Evolutionary conservation across 179 eudicot genomes (phyloP).

Genomic region (Carnegiea gigantea): DNA sequence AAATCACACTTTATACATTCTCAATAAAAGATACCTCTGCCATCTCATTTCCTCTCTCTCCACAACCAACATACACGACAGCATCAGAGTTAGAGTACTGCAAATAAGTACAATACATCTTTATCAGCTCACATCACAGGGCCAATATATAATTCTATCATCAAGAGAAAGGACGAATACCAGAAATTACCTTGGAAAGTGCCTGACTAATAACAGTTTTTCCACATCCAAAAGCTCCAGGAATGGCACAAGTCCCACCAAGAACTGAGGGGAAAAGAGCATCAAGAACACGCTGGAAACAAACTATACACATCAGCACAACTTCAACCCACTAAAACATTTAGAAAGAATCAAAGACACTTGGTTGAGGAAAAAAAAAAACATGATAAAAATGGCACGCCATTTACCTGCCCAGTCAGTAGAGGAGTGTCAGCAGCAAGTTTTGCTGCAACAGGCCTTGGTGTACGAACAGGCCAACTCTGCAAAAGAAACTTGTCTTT

Average conservation of each 20-base stretch:
- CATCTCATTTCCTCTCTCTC: conserved; percentile 99
- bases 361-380: not conserved
- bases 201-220: conserved; percentile 99
- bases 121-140: conserved; percentile 10
- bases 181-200: conserved; percentile 76
- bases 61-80: conserved; percentile 98
- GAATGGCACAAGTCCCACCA: conserved; percentile 99
- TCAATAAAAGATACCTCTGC: conserved; percentile 71
- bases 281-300: conserved; percentile 91
- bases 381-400: conserved; percentile 1
- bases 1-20: not conserved
- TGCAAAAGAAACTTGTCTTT: conserved; percentile 30
- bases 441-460: conserved; percentile 95
- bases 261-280: conserved; percentile 99
- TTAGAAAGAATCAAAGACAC: not conserved
- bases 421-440: conserved; percentile 99
- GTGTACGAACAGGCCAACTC: conserved; percentile 98
- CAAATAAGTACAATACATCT: conserved; percentile 22
- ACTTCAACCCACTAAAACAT: not conserved
- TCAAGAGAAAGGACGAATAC: not conserved
- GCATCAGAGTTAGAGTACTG: conserved; percentile 99
- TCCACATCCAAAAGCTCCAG: conserved; percentile 99
- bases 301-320: conserved; percentile 17
- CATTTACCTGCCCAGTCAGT: conserved; percentile 87
- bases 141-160: conserved; percentile 1